Evolutionary conservation across 23 red algal species (phyloP).

Genomic region (Gracilariopsis chorda): DNA sequence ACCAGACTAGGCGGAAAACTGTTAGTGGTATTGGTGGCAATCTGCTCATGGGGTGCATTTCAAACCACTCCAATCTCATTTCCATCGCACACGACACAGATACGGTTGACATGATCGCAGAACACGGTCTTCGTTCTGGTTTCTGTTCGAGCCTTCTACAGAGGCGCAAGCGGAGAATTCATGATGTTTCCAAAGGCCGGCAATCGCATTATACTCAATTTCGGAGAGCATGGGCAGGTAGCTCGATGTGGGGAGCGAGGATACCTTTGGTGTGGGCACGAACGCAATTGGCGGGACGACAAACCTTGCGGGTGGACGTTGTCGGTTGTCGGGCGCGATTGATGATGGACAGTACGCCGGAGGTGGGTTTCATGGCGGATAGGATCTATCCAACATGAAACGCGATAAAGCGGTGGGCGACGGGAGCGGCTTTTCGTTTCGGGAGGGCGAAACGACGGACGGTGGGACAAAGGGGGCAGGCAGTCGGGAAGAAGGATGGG

Average conservation of each 20-base stretch:
- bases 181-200: neutral
- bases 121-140: constrained; percentile 39
- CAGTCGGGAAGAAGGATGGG: too few species aligned
- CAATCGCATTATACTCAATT: neutral
- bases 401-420: too few species aligned
- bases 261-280: neutral
- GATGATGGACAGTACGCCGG: too few species aligned
- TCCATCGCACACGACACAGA: constrained; percentile 43
- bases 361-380: too few species aligned
- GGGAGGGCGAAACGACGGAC: too few species aligned
- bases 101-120: neutral
- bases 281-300: neutral
- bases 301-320: neutral
- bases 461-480: too few species aligned
- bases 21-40: neutral
- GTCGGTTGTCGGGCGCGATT: too few species aligned
- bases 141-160: neutral
- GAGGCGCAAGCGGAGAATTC: constrained; percentile 9
- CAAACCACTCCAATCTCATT: neutral
- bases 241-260: neutral
- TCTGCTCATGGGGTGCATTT: neutral
- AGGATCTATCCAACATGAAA: too few species aligned
- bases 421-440: too few species aligned
- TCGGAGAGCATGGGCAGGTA: neutral
- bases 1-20: neutral